phyloP scores from a whole-genome alignment of 257 asterid genomes.

The Capsicum chinense region DNA sequence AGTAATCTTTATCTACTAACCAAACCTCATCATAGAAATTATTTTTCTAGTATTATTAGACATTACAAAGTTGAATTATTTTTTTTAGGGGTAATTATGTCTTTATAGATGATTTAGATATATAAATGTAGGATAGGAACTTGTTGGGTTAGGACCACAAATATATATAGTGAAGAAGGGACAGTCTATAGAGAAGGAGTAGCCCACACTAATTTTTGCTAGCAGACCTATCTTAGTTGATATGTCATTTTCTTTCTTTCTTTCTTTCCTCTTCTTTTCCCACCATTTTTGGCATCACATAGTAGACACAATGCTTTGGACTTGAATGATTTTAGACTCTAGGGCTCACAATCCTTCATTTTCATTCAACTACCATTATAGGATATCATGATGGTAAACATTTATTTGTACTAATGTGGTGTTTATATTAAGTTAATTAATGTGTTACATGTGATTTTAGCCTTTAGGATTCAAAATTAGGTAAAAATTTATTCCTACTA shows the following conservation, averaged over 20 bases:
- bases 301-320: neutral
- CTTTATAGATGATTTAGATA: neutral
- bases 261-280: constrained; percentile 27
- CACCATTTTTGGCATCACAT: constrained; percentile 32
- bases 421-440: neutral
- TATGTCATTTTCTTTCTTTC: constrained; percentile 54
- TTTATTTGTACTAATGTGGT: too few relatives aligned
- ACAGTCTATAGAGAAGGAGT: neutral
- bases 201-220: constrained; percentile 47
- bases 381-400: neutral
- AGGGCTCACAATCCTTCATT: neutral
- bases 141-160: constrained; percentile 43
- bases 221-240: constrained; percentile 55
- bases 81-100: neutral
- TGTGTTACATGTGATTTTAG: neutral
- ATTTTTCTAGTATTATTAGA: too few relatives aligned
- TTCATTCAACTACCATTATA: neutral
- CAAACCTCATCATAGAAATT: too few relatives aligned
- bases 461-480: too few relatives aligned
- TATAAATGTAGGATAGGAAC: constrained; percentile 25
- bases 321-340: too few relatives aligned
- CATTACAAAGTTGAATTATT: too few relatives aligned
- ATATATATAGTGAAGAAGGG: neutral
- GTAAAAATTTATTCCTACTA: neutral
- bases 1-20: too few relatives aligned